A percentile compares a stretch with the other conserved stretches of the same genome.
Evolutionary conservation across 2,329 filamentous ascomycete species (phyloP).

Genomic region (Colletotrichum simmondsii): DNA sequence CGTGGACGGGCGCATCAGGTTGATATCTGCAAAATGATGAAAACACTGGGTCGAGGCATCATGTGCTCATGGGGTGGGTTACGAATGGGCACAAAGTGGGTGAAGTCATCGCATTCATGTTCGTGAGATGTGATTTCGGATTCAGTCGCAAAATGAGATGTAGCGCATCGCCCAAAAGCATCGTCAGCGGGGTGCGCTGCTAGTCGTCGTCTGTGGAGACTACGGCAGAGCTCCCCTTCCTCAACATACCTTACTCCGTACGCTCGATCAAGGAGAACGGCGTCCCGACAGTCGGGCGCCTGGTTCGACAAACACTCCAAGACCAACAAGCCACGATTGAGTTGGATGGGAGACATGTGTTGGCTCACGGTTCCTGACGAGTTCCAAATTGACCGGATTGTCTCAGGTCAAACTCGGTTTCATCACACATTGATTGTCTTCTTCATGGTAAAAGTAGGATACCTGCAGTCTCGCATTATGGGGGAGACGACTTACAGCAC

Average conservation of each 20-base stretch:
- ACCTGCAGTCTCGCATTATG: neutral
- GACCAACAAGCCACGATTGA: conserved; percentile 21
- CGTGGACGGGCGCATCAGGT: neutral
- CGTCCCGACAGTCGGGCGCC: conserved; percentile 30
- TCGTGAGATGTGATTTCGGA: neutral
- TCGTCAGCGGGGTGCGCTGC: neutral
- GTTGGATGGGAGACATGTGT: conserved; percentile 23
- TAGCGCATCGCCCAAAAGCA: neutral
- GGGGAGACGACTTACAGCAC: neutral
- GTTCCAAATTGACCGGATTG: conserved; percentile 14
- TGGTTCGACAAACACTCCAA: conserved; percentile 15
- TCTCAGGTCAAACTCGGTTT: conserved; percentile 16
- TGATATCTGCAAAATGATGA: neutral
- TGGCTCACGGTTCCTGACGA: conserved; percentile 14
- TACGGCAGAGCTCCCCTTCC: neutral
- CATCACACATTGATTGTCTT: conserved; percentile 11
- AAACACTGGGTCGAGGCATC: conserved; percentile 11
- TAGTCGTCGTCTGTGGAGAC: conserved; percentile 12
- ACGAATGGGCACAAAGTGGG: neutral
- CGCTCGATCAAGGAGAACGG: conserved; percentile 16
- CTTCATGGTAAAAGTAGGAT: conserved; percentile 13
- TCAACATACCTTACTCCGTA: neutral
- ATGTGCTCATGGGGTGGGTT: neutral
- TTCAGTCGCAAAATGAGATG: conserved; percentile 6
- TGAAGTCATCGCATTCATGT: neutral